Conservation (phyloP, 2,329 filamentous ascomycete species). For the Colletotrichum zoysiae region DNA sequence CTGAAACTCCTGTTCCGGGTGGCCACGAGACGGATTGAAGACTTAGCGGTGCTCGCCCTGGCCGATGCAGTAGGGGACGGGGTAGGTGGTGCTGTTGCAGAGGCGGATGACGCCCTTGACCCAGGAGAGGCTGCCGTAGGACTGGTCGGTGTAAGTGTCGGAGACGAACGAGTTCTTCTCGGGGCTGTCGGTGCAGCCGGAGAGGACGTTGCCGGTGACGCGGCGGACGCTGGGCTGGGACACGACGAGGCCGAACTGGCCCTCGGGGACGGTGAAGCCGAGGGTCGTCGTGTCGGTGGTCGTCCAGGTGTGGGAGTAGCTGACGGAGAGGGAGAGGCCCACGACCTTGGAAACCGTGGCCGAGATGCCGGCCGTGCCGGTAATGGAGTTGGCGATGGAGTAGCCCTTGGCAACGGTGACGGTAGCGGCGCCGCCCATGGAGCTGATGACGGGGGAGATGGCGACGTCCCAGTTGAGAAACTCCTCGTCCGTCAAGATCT, state of each 20-base stretch:
- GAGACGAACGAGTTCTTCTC: conserved; percentile 47
- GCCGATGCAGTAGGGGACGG: conserved; percentile 54
- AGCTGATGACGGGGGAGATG: conserved; percentile 52
- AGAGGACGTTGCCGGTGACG: conserved; percentile 51
- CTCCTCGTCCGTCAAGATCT: conserved; percentile 44
- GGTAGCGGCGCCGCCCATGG: conserved; percentile 46
- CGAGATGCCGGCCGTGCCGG: conserved; percentile 43
- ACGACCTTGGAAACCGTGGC: conserved; percentile 47
- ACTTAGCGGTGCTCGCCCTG: conserved; percentile 44
- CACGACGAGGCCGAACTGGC: conserved; percentile 55
- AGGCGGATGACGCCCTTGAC: conserved; percentile 55
- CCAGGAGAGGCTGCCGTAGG: conserved; percentile 51
- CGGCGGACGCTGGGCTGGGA: conserved; percentile 52
- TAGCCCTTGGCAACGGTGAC: conserved; percentile 52
- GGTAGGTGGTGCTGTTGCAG: conserved; percentile 53
- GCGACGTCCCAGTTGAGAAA: conserved; percentile 56
- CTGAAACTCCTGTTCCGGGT: neutral
- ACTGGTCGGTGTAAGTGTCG: conserved; percentile 52
- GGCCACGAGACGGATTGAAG: neutral
- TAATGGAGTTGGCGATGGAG: conserved; percentile 50
- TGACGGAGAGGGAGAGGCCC: conserved; percentile 44
- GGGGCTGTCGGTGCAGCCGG: conserved; percentile 50
- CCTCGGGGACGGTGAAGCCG: conserved; percentile 50
- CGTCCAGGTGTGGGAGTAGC: conserved; percentile 48
- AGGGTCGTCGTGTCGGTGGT: conserved; percentile 49